Evolutionary conservation across 768 basidiomycete genomes (phyloP), one percentile per base, ranked within the genome.

Genomic region (Macrolepiota fuliginosa): DNA sequence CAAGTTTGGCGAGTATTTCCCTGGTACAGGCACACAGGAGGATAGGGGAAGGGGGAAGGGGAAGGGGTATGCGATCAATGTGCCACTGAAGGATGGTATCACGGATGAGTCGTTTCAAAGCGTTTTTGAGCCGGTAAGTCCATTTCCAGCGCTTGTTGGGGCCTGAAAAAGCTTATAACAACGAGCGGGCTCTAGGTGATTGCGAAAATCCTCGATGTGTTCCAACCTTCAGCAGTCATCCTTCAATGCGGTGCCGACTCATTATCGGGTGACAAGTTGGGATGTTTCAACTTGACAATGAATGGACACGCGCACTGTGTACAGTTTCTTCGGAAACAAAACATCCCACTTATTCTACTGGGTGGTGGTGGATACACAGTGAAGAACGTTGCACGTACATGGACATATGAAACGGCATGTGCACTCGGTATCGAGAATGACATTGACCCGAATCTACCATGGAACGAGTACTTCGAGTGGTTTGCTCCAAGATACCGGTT

Each of bases 301-400:
- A 81, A 93, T 54, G 96, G 96, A 0, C 97, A 99, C 72, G 93
- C 94, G 7, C 85, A 89, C 65, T 97, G 94, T 68, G 93, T 95
- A 19, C 84, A 89, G 63, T 98, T 91, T 70, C 80, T 98, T 56
- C 86, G 92, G 56, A 81, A 83, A 62, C 87, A 91, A 70, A 87
- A 90, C 64, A 77, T 97, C 36, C 96, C 96, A 0, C 80, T 96
- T 51, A 92, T 98, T 66, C 81, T 98, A 39, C 83, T 99, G 2
- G 96, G 96, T 29, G 96, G 96, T 1, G 96, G 96, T 15, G 96
- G 96, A 2, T 99, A 98, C 74, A 98, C 96, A 0, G 90, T 96
- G 46, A 94, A 96, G 73, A 99, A 99, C 69, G 95, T 98, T 19
- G 93, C 94, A 5, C 83, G 94, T 49, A 87, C 90, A 37, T 99